Evolutionary conservation across 2,329 filamentous ascomycete genomes (phyloP).

Genomic region (Ascochyta rabiei): DNA sequence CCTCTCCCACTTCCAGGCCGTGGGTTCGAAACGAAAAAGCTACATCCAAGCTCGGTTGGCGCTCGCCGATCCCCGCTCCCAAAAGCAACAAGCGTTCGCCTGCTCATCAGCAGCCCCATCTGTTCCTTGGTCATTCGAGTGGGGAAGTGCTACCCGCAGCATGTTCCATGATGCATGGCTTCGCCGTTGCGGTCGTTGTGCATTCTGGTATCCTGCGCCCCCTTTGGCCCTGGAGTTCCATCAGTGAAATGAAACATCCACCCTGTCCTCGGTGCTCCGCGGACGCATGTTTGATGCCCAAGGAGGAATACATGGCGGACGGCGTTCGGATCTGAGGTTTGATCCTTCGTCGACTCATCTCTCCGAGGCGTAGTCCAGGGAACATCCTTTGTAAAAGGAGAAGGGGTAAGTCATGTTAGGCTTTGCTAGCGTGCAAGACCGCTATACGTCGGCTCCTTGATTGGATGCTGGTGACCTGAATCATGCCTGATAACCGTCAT

Average conservation of each 20-base stretch:
- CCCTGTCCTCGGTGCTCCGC: background rate
- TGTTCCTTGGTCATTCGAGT: background rate
- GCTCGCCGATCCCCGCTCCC: background rate
- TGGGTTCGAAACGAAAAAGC: slow-evolving; percentile 5
- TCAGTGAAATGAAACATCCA: background rate
- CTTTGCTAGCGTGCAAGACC: no score
- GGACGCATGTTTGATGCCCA: background rate
- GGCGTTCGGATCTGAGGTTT: background rate
- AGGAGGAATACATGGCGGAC: background rate
- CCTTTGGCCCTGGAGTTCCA: background rate
- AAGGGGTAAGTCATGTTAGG: no score
- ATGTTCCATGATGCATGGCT: background rate
- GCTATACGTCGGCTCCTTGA: no score
- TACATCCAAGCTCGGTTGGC: slow-evolving; percentile 1
- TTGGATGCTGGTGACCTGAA: no score
- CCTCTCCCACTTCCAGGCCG: background rate
- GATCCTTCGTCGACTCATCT: background rate
- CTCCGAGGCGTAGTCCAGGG: background rate
- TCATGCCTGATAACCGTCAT: no score
- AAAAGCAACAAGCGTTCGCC: slow-evolving; percentile 11
- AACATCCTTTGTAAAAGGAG: no score
- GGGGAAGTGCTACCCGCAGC: background rate
- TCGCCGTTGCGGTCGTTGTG: slow-evolving; percentile 7
- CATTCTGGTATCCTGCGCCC: background rate
- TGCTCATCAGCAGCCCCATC: background rate